A percentile compares a stretch with the other conserved stretches of the same genome.
These are phyloP conservation scores for Umbelopsis sp. DNA, from an alignment of 371 early-diverging fungal species.

Conservation along the genomic window DNA sequence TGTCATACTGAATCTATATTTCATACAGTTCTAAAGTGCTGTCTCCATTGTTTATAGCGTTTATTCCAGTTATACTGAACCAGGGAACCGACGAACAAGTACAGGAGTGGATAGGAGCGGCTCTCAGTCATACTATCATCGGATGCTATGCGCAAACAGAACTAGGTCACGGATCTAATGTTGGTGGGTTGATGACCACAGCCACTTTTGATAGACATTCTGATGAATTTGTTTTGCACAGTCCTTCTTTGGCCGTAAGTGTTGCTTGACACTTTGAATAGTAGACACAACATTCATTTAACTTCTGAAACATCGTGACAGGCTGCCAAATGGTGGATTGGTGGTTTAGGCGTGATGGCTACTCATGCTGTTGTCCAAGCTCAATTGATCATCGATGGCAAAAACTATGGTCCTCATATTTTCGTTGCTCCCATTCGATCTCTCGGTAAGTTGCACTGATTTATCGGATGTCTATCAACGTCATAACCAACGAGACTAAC, in stretches of 20 bases:
- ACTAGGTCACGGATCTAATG: constrained; percentile 78
- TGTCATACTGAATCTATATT: background rate
- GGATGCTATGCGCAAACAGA: constrained; percentile 91
- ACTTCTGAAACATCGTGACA: constrained; percentile 21
- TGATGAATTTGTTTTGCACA: constrained; percentile 85
- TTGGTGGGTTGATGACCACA: constrained; percentile 82
- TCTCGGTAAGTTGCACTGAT: constrained; percentile 32
- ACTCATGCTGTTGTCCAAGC: constrained; percentile 90
- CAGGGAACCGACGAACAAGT: constrained; percentile 77
- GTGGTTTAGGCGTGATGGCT: constrained; percentile 63
- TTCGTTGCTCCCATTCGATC: constrained; percentile 88
- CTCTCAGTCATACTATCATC: constrained; percentile 74
- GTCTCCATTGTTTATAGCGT: constrained; percentile 39
- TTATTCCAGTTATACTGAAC: constrained; percentile 73
- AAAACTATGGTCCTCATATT: constrained; percentile 78
- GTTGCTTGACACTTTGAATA: background rate
- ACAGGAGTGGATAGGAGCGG: constrained; percentile 67
- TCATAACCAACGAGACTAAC: background rate
- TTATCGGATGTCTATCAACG: background rate
- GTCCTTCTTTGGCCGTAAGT: constrained; percentile 68
- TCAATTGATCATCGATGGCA: constrained; percentile 74
- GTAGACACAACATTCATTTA: background rate
- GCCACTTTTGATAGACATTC: constrained; percentile 78
- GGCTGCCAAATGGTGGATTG: constrained; percentile 92
- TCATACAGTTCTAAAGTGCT: background rate